These are phyloP conservation scores for Metschnikowia koreensis DNA, from an alignment of 805 yeast genomes.

Conservation along the genomic window DNA sequence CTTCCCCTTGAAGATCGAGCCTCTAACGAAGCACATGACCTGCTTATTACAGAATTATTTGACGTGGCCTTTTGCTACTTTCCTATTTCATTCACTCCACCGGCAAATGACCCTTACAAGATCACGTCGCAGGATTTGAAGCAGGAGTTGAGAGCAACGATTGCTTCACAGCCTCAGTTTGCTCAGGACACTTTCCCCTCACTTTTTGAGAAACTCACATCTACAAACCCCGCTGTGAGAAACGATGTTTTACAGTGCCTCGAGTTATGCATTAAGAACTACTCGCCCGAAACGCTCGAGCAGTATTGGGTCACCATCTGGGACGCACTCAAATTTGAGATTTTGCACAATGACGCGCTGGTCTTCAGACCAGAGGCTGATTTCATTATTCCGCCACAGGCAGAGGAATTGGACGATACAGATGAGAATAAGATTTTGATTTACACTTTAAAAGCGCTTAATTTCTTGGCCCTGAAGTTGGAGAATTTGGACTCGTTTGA, in stretches of 20 bases:
- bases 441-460: constrained; percentile 36
- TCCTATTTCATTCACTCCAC: constrained; percentile 93
- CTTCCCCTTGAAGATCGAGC: constrained; percentile 29
- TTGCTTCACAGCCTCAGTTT: constrained; percentile 59
- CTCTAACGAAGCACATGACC: constrained; percentile 32
- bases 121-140: constrained; percentile 76
- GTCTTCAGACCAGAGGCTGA: constrained; percentile 27
- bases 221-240: constrained; percentile 71
- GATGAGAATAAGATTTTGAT: constrained; percentile 37
- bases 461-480: constrained; percentile 30
- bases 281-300: constrained; percentile 47
- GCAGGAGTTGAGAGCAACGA: constrained; percentile 54
- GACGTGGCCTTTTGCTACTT: constrained; percentile 92
- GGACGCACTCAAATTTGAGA: constrained; percentile 86
- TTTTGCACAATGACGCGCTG: constrained; percentile 68
- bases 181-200: constrained; percentile 76
- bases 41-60: constrained; percentile 65
- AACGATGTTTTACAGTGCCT: constrained; percentile 71
- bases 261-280: constrained; percentile 51
- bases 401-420: constrained; percentile 28
- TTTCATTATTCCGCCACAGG: constrained; percentile 27
- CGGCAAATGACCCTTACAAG: constrained; percentile 82
- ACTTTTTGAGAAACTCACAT: constrained; percentile 73
- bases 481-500: constrained; percentile 32
- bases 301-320: constrained; percentile 73